Evolutionary conservation across 352 stramenopile species (phyloP), one percentile per base, ranked within the genome.

Genomic region (Phytophthora melonis): DNA sequence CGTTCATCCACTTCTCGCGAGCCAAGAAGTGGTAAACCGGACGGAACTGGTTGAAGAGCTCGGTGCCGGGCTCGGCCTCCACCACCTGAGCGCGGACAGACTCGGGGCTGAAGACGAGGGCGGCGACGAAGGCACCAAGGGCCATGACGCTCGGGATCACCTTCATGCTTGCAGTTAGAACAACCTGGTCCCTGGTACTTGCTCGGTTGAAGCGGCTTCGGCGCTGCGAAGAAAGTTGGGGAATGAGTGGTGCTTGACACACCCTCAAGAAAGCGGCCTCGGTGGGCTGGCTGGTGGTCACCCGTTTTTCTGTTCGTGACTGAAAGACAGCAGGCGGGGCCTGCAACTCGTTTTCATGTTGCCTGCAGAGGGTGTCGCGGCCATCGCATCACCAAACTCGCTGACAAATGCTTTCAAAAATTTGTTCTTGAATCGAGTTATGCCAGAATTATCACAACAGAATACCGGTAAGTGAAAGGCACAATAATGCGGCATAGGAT

Each of bases 1-100:
- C 88, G 74, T 95, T 95, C 86, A 93, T 91, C 88, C 88, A 94
- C 74, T 93, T 90, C 60, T 91, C 77, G 54, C 81, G 84, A 52
- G 81, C 72, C 21, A 68, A 65, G 68, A 91, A 90, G 75, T 93
- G 86, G 66, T 83, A 92, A 18, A 88, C 74, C 0, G 85, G 80
- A 23, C 83, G 85, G 69, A 86, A 81, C 75, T 92, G 84, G 9
- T 85, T 58, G 70, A 92, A 92, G 16, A 73, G 66, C 8, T 74
- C 43, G 14, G 80, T 75, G 21, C 78, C 81, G 9, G 76, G 74
- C 30, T 63, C 66, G 5, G 83, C 79, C 34, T 80, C 49, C 49
- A 77, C 68, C 10, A 80, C 45, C 27, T 70, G 72, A n/a, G 75
- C 74, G 3, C 58, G 64, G 16, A 41, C 64, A 3, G 56, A 27